A percentile compares a stretch with the other conserved stretches of the same genome.
These are phyloP conservation scores for Globisporangium spiculum DNA, from an alignment of 352 stramenopile genomes.

Conservation along the genomic window DNA sequence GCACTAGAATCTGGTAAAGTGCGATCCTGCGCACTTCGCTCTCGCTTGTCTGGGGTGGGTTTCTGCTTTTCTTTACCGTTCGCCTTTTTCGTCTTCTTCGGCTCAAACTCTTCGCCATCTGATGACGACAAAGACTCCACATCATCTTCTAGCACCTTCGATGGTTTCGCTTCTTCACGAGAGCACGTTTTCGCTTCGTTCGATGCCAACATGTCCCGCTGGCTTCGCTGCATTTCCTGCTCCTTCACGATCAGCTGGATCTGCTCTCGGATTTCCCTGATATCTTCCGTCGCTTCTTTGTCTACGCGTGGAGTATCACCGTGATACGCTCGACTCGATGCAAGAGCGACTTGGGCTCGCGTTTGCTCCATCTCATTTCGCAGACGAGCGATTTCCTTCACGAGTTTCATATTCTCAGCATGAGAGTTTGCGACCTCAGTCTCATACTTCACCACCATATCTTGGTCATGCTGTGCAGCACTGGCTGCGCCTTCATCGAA, in stretches of 20 bases:
- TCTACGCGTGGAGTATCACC: background rate
- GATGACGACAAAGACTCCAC: constrained; percentile 20
- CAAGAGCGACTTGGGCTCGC: constrained; percentile 6
- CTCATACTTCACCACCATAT: constrained; percentile 17
- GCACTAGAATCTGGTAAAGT: background rate
- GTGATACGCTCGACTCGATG: background rate
- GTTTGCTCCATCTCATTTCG: constrained; percentile 32
- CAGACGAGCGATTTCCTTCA: constrained; percentile 32
- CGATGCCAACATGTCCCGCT: background rate
- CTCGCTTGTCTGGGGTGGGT: background rate
- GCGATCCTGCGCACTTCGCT: background rate
- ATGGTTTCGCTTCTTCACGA: background rate
- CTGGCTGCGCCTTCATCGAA: constrained; percentile 4
- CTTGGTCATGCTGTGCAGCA: constrained; percentile 9
- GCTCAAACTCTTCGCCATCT: constrained; percentile 12
- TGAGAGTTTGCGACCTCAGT: constrained; percentile 21
- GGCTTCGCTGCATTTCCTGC: constrained; percentile 12
- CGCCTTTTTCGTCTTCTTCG: background rate
- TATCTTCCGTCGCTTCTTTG: constrained; percentile 2
- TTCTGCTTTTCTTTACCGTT: background rate
- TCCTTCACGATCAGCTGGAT: constrained; percentile 12
- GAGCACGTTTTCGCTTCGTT: background rate
- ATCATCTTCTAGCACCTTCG: constrained; percentile 5
- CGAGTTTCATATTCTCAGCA: constrained; percentile 32
- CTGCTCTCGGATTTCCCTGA: constrained; percentile 14